Conservation (phyloP, 345 rosid genomes). For the Syzygium aromaticum region DNA sequence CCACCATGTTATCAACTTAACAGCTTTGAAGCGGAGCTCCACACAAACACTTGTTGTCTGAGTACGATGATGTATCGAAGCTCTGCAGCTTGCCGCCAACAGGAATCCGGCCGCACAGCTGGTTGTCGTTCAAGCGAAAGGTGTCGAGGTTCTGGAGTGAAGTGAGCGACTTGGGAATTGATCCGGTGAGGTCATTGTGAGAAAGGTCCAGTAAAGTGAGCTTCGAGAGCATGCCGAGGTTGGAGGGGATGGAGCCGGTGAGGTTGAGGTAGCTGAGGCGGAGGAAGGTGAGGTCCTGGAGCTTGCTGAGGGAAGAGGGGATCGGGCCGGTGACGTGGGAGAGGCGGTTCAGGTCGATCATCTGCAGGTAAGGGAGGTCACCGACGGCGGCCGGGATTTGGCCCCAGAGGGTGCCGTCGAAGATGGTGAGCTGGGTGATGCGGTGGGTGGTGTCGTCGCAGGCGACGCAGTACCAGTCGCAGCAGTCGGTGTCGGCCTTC, state of each 20-base stretch:
- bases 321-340: conserved; percentile 54
- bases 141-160: neutral
- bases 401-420: conserved; percentile 46
- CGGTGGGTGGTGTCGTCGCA: conserved; percentile 61
- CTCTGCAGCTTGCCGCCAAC: conserved; percentile 13
- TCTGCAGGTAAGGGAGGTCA: conserved; percentile 48
- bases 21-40: conserved; percentile 7
- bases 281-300: conserved; percentile 38
- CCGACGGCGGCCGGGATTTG: conserved; percentile 51
- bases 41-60: conserved; percentile 8
- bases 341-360: conserved; percentile 40
- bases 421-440: conserved; percentile 43
- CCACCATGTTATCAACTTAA: neutral
- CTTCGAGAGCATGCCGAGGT: neutral
- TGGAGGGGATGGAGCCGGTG: conserved; percentile 1
- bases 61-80: neutral
- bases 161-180: neutral
- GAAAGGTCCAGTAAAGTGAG: neutral
- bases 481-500: conserved; percentile 56
- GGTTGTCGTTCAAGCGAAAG: neutral
- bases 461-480: conserved; percentile 59
- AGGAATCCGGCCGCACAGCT: conserved; percentile 5
- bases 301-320: conserved; percentile 48
- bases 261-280: conserved; percentile 21
- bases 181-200: neutral